These are phyloP conservation scores for Aspergillus sojae DNA, from an alignment of 2,329 filamentous ascomycete species.

Conservation along the genomic window DNA sequence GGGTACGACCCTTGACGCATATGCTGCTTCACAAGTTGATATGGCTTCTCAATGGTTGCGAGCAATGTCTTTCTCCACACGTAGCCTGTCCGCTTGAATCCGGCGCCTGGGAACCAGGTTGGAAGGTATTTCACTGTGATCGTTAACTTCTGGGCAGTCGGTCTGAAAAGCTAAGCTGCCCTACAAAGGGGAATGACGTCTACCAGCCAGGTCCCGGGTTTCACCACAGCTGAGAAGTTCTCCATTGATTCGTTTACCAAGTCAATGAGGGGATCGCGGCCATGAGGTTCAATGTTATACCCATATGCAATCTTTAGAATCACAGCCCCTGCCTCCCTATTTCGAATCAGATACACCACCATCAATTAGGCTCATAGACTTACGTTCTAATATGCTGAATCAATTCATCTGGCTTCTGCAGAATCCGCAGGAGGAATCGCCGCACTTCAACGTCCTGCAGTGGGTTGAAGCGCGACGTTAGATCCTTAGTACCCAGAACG, in stretches of 20 bases:
- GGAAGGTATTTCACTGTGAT: constrained; percentile 41
- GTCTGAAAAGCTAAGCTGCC: background rate
- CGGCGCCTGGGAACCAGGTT: constrained; percentile 49
- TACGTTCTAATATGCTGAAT: constrained; percentile 44
- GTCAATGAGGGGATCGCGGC: constrained; percentile 39
- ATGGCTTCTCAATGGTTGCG: constrained; percentile 43
- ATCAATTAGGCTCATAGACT: background rate
- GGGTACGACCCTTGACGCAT: constrained; percentile 35
- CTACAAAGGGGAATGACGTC: constrained; percentile 45
- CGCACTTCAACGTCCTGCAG: constrained; percentile 49
- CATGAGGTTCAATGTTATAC: constrained; percentile 29
- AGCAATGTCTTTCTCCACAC: constrained; percentile 35
- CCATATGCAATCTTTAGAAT: constrained; percentile 47
- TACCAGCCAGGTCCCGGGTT: constrained; percentile 49
- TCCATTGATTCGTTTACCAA: constrained; percentile 44
- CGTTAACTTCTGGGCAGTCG: background rate
- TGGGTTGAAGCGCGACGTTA: constrained; percentile 41
- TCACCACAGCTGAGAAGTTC: constrained; percentile 44
- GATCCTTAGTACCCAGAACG: constrained; percentile 47
- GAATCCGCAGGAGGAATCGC: constrained; percentile 46
- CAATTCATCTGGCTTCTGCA: constrained; percentile 44
- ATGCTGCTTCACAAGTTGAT: constrained; percentile 47
- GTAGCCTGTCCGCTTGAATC: constrained; percentile 46
- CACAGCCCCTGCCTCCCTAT: constrained; percentile 40
- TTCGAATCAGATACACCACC: constrained; percentile 6